Conservation (phyloP, 164 flowering plant genomes). For the Kalanchoe fedtschenkoi region DNA sequence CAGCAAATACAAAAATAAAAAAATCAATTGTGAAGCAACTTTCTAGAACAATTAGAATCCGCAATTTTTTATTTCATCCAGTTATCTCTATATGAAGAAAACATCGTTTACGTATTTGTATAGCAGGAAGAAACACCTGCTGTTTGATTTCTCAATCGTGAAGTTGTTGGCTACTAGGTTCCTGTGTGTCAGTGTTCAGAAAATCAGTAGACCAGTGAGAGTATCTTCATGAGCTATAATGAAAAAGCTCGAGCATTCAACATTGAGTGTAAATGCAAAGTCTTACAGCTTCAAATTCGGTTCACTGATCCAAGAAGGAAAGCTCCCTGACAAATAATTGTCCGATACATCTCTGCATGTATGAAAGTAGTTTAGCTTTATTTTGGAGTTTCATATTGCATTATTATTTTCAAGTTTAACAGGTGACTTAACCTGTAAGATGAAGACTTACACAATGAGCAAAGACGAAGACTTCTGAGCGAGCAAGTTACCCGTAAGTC, state of each 20-base stretch:
- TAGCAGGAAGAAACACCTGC: slow-evolving; percentile 30
- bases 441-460: slow-evolving; percentile 43
- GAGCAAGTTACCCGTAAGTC: slow-evolving; percentile 47
- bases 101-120: too few species aligned
- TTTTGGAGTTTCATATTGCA: too few species aligned
- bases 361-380: background rate
- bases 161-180: slow-evolving; percentile 70
- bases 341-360: slow-evolving; percentile 72
- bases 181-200: slow-evolving; percentile 37
- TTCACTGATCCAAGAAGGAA: slow-evolving; percentile 55
- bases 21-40: too few species aligned
- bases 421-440: too few species aligned
- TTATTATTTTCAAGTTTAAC: background rate
- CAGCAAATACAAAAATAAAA: background rate
- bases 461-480: slow-evolving; percentile 31
- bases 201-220: too few species aligned
- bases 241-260: too few species aligned
- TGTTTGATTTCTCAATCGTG: slow-evolving; percentile 25
- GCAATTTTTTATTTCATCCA: too few species aligned
- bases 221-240: too few species aligned
- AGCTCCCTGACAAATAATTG: slow-evolving; percentile 51
- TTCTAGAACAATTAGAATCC: too few species aligned
- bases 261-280: too few species aligned
- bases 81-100: too few species aligned
- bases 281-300: slow-evolving; percentile 46